Evolutionary conservation across 2,329 filamentous ascomycete genomes (phyloP).

Genomic region (Aspergillus sp.): DNA sequence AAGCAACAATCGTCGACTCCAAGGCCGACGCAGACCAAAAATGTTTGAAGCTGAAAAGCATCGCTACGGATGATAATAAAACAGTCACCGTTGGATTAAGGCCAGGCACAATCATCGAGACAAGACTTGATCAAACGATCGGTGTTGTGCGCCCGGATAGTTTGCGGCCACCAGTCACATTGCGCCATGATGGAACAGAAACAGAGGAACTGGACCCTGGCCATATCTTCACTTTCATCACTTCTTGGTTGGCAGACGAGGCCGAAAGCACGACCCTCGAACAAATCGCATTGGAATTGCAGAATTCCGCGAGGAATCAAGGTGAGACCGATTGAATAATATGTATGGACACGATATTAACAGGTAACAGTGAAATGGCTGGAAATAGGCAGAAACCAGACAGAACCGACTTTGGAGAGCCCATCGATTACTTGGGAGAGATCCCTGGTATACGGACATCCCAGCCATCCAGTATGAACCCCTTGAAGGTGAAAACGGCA

Average conservation of each 20-base stretch:
- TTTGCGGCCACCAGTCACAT: background rate
- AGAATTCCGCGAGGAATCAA: constrained; percentile 9
- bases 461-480: constrained; percentile 11
- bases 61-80: background rate
- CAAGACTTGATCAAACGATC: background rate
- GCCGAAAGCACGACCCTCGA: constrained; percentile 1
- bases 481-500: background rate
- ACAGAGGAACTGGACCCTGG: constrained; percentile 4
- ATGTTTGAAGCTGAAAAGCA: too few relatives aligned
- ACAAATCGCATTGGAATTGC: constrained; percentile 5
- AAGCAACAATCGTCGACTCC: constrained; percentile 1
- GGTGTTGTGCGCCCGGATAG: constrained; percentile 1
- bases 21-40: background rate
- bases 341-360: background rate
- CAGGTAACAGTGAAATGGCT: constrained; percentile 7
- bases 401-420: background rate
- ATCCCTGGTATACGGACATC: constrained; percentile 12
- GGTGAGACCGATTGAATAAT: constrained; percentile 1
- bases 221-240: constrained; percentile 4
- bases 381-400: constrained; percentile 1
- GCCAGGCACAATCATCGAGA: background rate
- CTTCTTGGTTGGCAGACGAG: constrained; percentile 3
- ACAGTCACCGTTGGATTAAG: background rate
- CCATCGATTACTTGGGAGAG: constrained; percentile 9
- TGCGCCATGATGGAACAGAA: background rate